Base-by-base conservation (phyloP, 2,329 filamentous ascomycete species). In the Aspergillus viridinutans region DNA sequence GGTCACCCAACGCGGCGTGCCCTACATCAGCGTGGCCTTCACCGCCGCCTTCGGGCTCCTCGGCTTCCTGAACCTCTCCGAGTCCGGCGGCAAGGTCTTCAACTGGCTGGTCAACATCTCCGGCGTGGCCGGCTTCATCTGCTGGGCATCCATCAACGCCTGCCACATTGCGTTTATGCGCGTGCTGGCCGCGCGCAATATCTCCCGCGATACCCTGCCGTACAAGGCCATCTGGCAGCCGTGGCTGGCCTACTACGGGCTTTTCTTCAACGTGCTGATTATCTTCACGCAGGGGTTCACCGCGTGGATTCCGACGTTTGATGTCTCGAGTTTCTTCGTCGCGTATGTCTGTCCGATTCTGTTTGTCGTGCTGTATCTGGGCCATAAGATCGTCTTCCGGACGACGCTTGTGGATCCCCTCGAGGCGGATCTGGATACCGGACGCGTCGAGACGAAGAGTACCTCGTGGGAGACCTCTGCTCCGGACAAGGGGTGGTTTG, bases 271-370 rank as follows among this genome's bases (percentile, higher is more conserved):
- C 69, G 60, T 82, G 1, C 70, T 89, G 48, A 85, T 90, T 61
- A 78, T 85, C 52, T 59, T 89, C 26, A 89, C 87, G 0, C 85
- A 85, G 67, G 87, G 87, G 4, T 90, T 89, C 73, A 84, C 84
- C 5, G 80, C 81, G 14, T 89, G 88, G 67, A 85, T 89, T 43
- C 75, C 73, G 0, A 57, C 53, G 17, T 89, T 86, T 82, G 76
- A 75, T 64, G 80, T 80, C 2, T 77, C 77, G 54, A 75, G 78
- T 49, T 90, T 89, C 65, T 87, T 89, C 58, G 79, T 83, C 1
- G 78, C 82, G 3, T 90, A 89, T 63, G 68, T 88, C 65, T 86
- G 84, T 60, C 67, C 88, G 52, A 82, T 88, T 21, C 65, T 89
- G 3, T 89, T 88, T 64, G 64, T 81, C 1, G 78, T 82, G 1